Conservation (phyloP, 768 basidiomycete genomes). For the Lyophyllum semitale region DNA sequence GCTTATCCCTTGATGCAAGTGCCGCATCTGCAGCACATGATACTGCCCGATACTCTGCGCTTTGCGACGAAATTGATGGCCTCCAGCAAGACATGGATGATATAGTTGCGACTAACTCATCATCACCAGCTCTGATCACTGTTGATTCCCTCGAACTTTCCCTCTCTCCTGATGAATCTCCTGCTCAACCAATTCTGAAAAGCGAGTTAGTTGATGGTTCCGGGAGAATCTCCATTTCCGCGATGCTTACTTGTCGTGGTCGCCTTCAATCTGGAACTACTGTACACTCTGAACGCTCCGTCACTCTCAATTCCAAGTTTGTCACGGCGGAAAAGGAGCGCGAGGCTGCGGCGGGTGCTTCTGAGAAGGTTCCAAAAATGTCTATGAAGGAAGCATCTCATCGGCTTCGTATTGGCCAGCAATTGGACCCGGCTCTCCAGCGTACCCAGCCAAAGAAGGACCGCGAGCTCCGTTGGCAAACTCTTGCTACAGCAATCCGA, state of each 20-base stretch:
- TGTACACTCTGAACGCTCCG: not conserved
- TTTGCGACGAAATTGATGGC: constrained; percentile 10
- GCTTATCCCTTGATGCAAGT: not conserved
- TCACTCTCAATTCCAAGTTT: not conserved
- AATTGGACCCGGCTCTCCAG: not conserved
- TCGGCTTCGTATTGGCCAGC: constrained; percentile 5
- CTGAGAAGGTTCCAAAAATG: not conserved
- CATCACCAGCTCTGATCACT: too few relatives aligned
- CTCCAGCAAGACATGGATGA: too few relatives aligned
- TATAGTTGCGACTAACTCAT: too few relatives aligned
- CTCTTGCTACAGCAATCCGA: not conserved
- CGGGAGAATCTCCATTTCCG: not conserved
- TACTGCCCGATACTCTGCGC: constrained; percentile 11
- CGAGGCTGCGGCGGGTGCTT: not conserved
- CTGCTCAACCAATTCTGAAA: too few relatives aligned
- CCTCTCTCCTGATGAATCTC: too few relatives aligned
- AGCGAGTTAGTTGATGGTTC: too few relatives aligned
- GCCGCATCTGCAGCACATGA: constrained; percentile 7
- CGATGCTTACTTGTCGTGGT: not conserved
- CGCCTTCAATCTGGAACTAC: not conserved
- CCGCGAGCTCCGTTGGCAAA: constrained; percentile 12
- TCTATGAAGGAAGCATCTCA: constrained; percentile 13
- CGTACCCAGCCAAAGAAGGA: not conserved
- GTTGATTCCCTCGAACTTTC: too few relatives aligned
- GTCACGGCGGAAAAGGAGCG: not conserved